Percentiles rank a stretch among this genome's conserved stretches.
phyloP scores from a whole-genome alignment of 345 rosid genomes.

The Eucalyptus paniculata region DNA sequence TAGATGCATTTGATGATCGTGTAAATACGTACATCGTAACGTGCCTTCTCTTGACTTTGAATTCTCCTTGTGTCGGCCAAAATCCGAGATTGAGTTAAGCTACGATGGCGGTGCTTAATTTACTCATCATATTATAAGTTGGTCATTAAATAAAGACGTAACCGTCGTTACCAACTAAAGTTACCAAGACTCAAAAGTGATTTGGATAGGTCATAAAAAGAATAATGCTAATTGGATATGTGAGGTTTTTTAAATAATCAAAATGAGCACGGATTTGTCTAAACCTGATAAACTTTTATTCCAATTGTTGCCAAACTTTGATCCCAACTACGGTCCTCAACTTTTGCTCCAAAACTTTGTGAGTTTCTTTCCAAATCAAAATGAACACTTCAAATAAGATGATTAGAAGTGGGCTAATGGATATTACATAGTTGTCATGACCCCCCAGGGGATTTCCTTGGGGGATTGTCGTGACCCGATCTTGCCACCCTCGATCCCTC shows the following conservation, averaged over 20 bases:
- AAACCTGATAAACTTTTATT: background rate
- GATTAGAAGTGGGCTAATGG: background rate
- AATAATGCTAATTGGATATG: too few species aligned
- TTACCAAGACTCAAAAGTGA: background rate
- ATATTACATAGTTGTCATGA: background rate
- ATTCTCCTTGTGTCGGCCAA: background rate
- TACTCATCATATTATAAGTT: background rate
- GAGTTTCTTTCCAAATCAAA: background rate
- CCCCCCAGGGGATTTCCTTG: background rate
- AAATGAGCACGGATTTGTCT: background rate
- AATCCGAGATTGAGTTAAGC: background rate
- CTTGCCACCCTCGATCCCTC: too few species aligned
- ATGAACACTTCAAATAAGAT: background rate
- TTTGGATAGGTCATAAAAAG: too few species aligned
- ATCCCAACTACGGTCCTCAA: background rate
- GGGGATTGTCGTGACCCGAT: accelerated
- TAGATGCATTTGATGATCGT: background rate
- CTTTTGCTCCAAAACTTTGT: background rate
- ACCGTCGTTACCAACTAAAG: background rate
- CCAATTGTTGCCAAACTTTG: background rate
- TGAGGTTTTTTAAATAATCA: background rate
- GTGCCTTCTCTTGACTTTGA: background rate
- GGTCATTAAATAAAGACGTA: background rate
- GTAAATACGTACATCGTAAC: background rate
- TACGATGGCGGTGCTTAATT: background rate